These are phyloP conservation scores for Chenopodium formosanum DNA, from an alignment of 148 eudicot genomes.

Conservation along the genomic window DNA sequence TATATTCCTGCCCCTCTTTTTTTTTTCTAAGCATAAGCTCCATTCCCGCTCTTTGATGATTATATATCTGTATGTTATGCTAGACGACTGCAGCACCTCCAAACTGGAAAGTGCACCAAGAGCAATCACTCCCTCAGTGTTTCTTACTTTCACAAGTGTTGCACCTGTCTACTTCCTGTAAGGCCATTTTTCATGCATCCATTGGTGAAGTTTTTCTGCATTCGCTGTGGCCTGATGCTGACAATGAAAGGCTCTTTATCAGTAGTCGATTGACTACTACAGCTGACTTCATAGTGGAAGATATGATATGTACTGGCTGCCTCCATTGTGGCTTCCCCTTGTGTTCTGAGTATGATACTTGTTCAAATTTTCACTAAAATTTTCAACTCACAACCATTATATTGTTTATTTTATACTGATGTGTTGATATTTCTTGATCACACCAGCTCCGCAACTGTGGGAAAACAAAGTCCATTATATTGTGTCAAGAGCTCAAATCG, in stretches of 20 bases:
- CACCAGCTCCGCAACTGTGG: constrained; percentile 38
- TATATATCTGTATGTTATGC: constrained; percentile 7
- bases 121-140: constrained; percentile 41
- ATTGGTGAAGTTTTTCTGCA: constrained; percentile 70
- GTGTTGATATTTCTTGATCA: constrained; percentile 18
- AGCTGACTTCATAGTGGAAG: constrained; percentile 48
- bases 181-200: constrained; percentile 59
- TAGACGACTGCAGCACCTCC: constrained; percentile 35
- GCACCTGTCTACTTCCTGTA: constrained; percentile 38
- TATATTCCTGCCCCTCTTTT: background rate
- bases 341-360: constrained; percentile 30
- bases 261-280: constrained; percentile 44
- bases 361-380: background rate
- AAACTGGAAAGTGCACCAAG: constrained; percentile 72
- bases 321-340: constrained; percentile 60
- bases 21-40: too few relatives aligned
- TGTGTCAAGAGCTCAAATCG: constrained; percentile 66
- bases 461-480: constrained; percentile 38
- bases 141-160: constrained; percentile 50
- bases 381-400: background rate
- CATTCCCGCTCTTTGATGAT: background rate
- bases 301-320: constrained; percentile 77
- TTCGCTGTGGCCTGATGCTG: constrained; percentile 37
- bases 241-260: constrained; percentile 66
- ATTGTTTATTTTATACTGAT: background rate